Conservation (phyloP, 139 green algal species). For the Ulvella scutata region DNA sequence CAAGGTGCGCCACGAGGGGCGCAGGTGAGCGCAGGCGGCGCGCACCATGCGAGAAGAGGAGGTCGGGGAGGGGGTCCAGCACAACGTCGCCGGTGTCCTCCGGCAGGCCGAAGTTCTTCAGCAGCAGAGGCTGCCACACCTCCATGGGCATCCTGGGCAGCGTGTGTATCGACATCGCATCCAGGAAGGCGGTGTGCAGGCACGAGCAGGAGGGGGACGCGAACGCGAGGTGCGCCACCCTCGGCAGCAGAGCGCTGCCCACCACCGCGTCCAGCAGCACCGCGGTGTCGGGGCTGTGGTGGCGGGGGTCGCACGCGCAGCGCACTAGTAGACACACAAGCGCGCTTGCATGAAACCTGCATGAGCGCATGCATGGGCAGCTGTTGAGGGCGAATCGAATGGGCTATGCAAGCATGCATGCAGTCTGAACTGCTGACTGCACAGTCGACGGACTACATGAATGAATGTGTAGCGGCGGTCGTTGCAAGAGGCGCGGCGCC, state of each 20-base stretch:
- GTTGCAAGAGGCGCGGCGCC: no score
- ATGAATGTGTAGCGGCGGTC: no score
- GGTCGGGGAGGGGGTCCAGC: background rate
- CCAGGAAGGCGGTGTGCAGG: background rate
- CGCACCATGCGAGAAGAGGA: background rate
- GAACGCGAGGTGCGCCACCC: background rate
- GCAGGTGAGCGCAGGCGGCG: background rate
- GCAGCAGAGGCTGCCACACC: background rate
- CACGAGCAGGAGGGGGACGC: background rate
- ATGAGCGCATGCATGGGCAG: background rate
- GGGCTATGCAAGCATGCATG: no score
- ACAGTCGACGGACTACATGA: no score
- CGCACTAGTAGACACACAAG: background rate
- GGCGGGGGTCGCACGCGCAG: background rate
- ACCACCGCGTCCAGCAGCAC: background rate
- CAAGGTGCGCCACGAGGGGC: no score
- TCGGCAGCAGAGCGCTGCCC: background rate
- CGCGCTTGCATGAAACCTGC: background rate
- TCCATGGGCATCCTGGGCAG: background rate
- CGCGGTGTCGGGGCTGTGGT: background rate
- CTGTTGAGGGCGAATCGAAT: no score
- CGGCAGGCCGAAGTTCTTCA: background rate
- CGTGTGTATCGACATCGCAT: background rate
- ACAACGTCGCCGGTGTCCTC: background rate
- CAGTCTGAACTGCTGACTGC: no score